phyloP scores from a whole-genome alignment of 1,284 basidiomycete genomes.

The Neonothopanus nambi region DNA sequence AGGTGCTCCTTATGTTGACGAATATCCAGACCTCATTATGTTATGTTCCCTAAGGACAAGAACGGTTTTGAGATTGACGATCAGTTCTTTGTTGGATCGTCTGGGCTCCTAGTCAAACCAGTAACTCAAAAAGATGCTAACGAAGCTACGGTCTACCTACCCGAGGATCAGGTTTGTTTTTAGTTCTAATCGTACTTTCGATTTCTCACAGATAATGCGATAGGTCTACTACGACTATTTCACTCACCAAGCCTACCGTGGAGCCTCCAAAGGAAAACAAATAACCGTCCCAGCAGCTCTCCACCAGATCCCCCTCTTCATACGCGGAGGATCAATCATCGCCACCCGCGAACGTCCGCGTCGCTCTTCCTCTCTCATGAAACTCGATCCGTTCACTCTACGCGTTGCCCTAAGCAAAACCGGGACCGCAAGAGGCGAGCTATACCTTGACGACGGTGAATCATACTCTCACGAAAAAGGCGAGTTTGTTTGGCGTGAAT shows the following conservation, averaged over 20 bases:
- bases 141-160: slow-evolving; percentile 79
- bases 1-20: slow-evolving; percentile 1
- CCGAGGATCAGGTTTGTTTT: slow-evolving; percentile 75
- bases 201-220: background rate
- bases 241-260: slow-evolving; percentile 65
- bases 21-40: slow-evolving; percentile 81
- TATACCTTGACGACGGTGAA: slow-evolving; percentile 96
- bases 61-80: slow-evolving; percentile 89
- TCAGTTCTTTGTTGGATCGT: slow-evolving; percentile 90
- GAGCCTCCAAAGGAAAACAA: slow-evolving; percentile 58
- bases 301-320: slow-evolving; percentile 80
- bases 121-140: slow-evolving; percentile 77
- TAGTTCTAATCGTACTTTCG: background rate
- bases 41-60: slow-evolving; percentile 88
- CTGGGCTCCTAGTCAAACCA: slow-evolving; percentile 91
- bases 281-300: slow-evolving; percentile 80
- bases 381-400: slow-evolving; percentile 91
- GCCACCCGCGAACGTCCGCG: slow-evolving; percentile 86
- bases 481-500: slow-evolving; percentile 81
- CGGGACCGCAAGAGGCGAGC: slow-evolving; percentile 73
- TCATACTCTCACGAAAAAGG: slow-evolving; percentile 80
- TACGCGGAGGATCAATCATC: slow-evolving; percentile 92
- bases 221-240: slow-evolving; percentile 97
- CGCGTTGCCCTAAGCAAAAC: slow-evolving; percentile 76
- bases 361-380: slow-evolving; percentile 86